Conservation (phyloP, 1,284 basidiomycete species). For the Neonothopanus nambi region DNA sequence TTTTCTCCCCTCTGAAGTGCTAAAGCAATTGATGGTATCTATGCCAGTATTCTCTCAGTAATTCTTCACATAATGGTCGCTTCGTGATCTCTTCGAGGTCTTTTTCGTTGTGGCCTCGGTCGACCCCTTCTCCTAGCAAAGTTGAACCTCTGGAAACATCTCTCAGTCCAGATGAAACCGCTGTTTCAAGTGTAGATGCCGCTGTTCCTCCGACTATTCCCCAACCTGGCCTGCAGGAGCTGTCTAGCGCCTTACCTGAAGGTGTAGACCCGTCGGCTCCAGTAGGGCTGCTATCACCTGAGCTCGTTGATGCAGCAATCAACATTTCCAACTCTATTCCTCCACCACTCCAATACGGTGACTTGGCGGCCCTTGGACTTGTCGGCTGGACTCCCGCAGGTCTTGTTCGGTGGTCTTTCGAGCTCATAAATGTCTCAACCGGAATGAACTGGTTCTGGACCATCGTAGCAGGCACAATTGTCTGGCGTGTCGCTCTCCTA, state of each 20-base stretch:
- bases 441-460: slow-evolving; percentile 87
- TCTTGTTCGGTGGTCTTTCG: slow-evolving; percentile 64
- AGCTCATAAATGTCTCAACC: slow-evolving; percentile 72
- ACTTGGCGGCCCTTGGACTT: slow-evolving; percentile 78
- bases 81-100: not conserved
- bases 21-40: not conserved
- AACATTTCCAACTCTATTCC: slow-evolving; percentile 4
- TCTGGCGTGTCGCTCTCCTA: slow-evolving; percentile 70
- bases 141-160: not conserved
- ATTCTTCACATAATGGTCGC: not conserved
- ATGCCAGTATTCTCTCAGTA: not conserved
- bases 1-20: not conserved
- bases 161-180: not conserved
- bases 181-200: not conserved
- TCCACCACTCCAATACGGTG: slow-evolving; percentile 69
- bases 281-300: slow-evolving; percentile 11
- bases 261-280: slow-evolving; percentile 4
- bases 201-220: not conserved
- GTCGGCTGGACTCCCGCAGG: slow-evolving; percentile 63
- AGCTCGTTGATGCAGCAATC: slow-evolving; percentile 18
- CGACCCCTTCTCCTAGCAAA: not conserved
- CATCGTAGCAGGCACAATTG: slow-evolving; percentile 71
- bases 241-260: slow-evolving; percentile 4
- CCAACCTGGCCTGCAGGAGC: not conserved
- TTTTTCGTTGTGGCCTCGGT: slow-evolving; percentile 6